phyloP scores from a whole-genome alignment of 129 eudicot species.

The Flaveria trinervia region DNA sequence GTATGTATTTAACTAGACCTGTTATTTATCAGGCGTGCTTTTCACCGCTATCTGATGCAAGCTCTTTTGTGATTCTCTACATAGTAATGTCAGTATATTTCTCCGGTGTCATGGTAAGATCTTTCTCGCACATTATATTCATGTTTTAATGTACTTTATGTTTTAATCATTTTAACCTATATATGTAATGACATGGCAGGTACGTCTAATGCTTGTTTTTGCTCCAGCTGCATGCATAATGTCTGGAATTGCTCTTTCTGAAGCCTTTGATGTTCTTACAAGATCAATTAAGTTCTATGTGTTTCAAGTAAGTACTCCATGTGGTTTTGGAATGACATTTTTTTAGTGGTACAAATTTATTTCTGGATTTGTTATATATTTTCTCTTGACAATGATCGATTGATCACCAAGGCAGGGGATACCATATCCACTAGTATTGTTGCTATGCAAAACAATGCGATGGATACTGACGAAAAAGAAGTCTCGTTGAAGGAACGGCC shows the following conservation, averaged over 20 bases:
- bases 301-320: conserved; percentile 40
- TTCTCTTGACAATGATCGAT: conserved; percentile 10
- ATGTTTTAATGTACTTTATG: conserved; percentile 15
- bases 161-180: not conserved
- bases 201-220: conserved; percentile 95
- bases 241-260: conserved; percentile 99
- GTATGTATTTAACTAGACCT: not conserved
- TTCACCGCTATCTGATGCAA: conserved; percentile 90
- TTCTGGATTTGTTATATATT: not conserved
- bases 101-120: conserved; percentile 95
- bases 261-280: conserved; percentile 81
- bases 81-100: conserved; percentile 92
- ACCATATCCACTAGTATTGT: conserved; percentile 40
- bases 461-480: conserved; percentile 64
- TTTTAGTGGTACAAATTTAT: not conserved
- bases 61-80: conserved; percentile 93
- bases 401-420: conserved; percentile 68
- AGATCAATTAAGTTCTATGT: conserved; percentile 76
- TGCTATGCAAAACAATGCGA: conserved; percentile 46
- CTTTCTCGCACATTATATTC: not conserved
- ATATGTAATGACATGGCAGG: conserved; percentile 44
- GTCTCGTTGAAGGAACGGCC: conserved; percentile 64
- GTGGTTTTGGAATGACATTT: not conserved
- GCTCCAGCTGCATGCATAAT: conserved; percentile 99
- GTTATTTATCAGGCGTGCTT: conserved; percentile 76